phyloP scores from a whole-genome alignment of 495 filamentous ascomycete genomes.

The Penicillium antarcticum region DNA sequence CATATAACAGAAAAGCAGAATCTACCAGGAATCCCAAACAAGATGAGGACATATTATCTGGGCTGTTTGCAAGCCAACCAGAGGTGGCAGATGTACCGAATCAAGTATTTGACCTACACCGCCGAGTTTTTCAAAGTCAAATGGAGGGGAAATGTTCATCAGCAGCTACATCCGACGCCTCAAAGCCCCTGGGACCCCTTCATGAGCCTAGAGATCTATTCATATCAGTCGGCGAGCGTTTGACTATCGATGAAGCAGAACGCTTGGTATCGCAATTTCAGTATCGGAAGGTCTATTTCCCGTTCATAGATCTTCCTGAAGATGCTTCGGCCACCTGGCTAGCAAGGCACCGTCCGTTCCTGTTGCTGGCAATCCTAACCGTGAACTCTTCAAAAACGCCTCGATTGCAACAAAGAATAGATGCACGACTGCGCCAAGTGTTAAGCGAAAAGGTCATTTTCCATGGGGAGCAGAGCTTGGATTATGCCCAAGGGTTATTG shows the following conservation, averaged over 20 bases:
- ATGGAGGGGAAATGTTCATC: background rate
- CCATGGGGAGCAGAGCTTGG: conserved; percentile 25
- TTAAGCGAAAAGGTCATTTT: conserved; percentile 14
- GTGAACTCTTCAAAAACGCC: background rate
- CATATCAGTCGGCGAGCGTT: too few species aligned
- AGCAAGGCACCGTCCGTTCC: background rate
- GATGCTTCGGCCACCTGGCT: background rate
- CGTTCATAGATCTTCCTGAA: background rate
- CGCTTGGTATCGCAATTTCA: background rate
- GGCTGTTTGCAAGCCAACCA: background rate
- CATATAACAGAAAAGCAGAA: background rate
- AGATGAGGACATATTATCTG: background rate
- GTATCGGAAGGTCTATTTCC: background rate
- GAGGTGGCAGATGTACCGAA: background rate
- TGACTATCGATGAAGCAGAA: background rate
- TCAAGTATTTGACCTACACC: too few species aligned
- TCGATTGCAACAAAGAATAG: background rate
- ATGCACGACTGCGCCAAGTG: background rate
- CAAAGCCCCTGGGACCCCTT: too few species aligned
- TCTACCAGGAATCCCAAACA: too few species aligned
- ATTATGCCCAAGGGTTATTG: conserved; percentile 27
- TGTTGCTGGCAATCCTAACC: background rate
- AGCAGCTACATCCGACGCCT: too few species aligned
- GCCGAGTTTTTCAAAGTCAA: too few species aligned
- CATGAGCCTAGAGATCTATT: too few species aligned